Evolutionary conservation across 768 basidiomycete species (phyloP), one percentile per base, ranked within the genome.

Genomic region (Lentinula lateritia): DNA sequence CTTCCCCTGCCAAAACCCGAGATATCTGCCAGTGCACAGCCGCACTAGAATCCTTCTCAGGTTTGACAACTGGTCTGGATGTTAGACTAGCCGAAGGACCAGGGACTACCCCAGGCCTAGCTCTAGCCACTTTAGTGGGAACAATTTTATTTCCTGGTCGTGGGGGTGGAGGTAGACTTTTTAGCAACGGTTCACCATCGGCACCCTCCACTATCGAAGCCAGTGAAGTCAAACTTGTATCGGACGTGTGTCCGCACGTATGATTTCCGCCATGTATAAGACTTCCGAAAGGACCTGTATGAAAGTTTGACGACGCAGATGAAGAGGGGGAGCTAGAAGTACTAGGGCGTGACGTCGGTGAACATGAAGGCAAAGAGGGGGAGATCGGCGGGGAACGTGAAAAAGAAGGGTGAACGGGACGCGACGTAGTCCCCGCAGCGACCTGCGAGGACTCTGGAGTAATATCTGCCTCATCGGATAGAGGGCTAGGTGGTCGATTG

Each of bases 81-180:
- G 15, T 43, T 43, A 41, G 39, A 41, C n/a, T 18, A 23, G 38
- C 16, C 38, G 16, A 18, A n/a, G 35, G 16, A 53, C 6, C n/a
- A n/a, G 52, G 35, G n/a, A 32, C 35, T 36, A 38, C 10, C 28
- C 7, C 8, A 12, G 20, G 18, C 18, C n/a, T 5, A 9, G 36
- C 23, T 41, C 18, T 55, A 20, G 15, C 41, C 53, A 50, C 9
- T 50, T 23, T 10, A 23, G 23, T 12, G 23, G 48, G 28, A 23
- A 1, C 18, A 57, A 41, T 32, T 39, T 34, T 36, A 12, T n/a
- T 38, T 7, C 58, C 23, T 28, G 18, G 35, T 69, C 52, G 73
- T 73, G 58, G 77, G 70, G 52, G 70, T 62, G 5, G 66, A 15
- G 53, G 53, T 32, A 61, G 32, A 32, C 60, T 54, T 45, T 48